Evolutionary conservation across 768 basidiomycete genomes (phyloP).

Genomic region (Boletus speciosus): DNA sequence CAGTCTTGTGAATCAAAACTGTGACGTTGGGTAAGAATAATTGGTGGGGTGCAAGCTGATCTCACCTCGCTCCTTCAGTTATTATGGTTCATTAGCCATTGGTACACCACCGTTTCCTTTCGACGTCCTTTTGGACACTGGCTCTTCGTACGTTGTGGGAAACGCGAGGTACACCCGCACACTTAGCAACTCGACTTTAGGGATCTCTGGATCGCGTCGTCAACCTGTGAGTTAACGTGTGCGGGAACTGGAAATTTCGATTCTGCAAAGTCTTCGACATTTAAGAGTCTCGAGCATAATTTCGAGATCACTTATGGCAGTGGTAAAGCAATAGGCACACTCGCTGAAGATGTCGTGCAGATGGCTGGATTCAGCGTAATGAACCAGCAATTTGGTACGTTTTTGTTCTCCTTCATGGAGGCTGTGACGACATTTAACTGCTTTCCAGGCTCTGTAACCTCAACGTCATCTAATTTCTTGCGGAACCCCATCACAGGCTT

Average conservation of each 20-base stretch:
- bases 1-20: constrained; percentile 61
- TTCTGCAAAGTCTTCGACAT: constrained; percentile 34
- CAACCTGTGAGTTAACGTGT: constrained; percentile 29
- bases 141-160: constrained; percentile 33
- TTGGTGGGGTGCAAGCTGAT: neutral
- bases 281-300: constrained; percentile 28
- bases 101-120: constrained; percentile 48
- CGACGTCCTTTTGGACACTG: constrained; percentile 51
- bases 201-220: constrained; percentile 51
- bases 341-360: constrained; percentile 62
- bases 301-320: constrained; percentile 46
- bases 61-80: constrained; percentile 19
- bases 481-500: constrained; percentile 59
- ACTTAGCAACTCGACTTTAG: constrained; percentile 25
- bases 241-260: constrained; percentile 34
- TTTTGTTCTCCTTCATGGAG: neutral
- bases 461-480: constrained; percentile 38
- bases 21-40: constrained; percentile 52
- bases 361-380: constrained; percentile 63
- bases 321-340: constrained; percentile 42
- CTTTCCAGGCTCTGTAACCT: constrained; percentile 36
- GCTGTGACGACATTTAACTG: constrained; percentile 16
- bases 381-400: constrained; percentile 55
- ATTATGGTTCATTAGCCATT: constrained; percentile 35
- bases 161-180: neutral